Evolutionary conservation across 345 rosid species (phyloP).

Genomic region (Eucalyptus erythrocorys): DNA sequence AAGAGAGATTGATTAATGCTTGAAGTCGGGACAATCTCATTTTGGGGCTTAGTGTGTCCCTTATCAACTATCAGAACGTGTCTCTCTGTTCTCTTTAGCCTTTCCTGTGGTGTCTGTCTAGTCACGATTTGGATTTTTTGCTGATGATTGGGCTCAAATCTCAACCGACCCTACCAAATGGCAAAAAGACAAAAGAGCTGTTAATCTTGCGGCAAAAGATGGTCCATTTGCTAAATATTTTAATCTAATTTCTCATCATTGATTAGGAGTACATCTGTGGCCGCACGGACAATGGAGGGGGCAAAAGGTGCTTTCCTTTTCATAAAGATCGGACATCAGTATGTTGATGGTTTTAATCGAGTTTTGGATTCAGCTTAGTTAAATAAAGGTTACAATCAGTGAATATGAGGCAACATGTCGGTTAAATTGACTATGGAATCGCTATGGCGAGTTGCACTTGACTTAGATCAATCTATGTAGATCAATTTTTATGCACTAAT

Average conservation of each 20-base stretch:
- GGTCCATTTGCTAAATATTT: not conserved
- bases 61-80: not conserved
- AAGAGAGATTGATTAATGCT: not conserved
- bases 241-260: not conserved
- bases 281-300: not conserved
- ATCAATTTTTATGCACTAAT: not conserved
- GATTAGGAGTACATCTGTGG: not conserved
- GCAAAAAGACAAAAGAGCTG: not conserved
- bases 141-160: not conserved
- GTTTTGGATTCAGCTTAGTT: not conserved
- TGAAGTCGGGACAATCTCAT: not conserved
- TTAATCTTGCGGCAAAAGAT: not conserved
- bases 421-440: not conserved
- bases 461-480: not conserved
- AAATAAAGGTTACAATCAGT: not conserved
- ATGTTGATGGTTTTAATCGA: not conserved
- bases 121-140: not conserved
- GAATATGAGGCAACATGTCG: not conserved
- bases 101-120: not conserved
- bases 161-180: not conserved
- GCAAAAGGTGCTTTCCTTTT: not conserved
- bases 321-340: not conserved
- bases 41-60: not conserved
- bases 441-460: not conserved
- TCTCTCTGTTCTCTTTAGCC: not conserved